Conservation (phyloP, 768 basidiomycete genomes). For the Lentinula sp. region DNA sequence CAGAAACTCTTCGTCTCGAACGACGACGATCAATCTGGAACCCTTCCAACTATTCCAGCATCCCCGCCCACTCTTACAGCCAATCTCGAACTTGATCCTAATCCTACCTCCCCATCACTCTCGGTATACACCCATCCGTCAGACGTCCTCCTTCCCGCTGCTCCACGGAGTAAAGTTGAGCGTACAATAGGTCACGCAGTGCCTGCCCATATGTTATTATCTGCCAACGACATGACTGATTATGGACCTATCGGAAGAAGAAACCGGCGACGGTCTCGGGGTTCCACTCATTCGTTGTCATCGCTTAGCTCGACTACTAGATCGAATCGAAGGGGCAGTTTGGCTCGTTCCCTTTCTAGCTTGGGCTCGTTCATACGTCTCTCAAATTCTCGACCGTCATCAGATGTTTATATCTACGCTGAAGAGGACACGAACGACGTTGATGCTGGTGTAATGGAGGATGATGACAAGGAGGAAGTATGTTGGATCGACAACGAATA, state of each 20-base stretch:
- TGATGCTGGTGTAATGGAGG: not conserved
- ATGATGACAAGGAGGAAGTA: not conserved
- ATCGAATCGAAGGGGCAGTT: not conserved
- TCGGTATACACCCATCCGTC: not conserved
- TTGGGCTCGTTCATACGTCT: not conserved
- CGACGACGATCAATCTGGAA: not conserved
- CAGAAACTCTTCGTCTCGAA: not conserved
- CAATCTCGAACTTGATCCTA: not conserved
- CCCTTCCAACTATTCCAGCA: not conserved
- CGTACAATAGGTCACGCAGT: not conserved
- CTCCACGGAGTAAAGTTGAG: not conserved
- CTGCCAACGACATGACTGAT: not conserved
- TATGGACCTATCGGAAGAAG: not conserved
- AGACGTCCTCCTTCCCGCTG: not conserved
- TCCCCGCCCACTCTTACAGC: not conserved
- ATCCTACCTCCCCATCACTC: not conserved
- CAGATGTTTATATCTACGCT: not conserved
- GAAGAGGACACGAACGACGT: not conserved
- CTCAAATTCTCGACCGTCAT: not conserved
- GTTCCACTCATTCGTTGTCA: not conserved
- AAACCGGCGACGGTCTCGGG: not conserved
- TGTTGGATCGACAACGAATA: constrained; percentile 5
- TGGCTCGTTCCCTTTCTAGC: not conserved
- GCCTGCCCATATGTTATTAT: not conserved
- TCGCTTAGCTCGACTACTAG: not conserved